Evolutionary conservation across 2,329 filamentous ascomycete genomes (phyloP).

Genomic region (Didymella lethalis): DNA sequence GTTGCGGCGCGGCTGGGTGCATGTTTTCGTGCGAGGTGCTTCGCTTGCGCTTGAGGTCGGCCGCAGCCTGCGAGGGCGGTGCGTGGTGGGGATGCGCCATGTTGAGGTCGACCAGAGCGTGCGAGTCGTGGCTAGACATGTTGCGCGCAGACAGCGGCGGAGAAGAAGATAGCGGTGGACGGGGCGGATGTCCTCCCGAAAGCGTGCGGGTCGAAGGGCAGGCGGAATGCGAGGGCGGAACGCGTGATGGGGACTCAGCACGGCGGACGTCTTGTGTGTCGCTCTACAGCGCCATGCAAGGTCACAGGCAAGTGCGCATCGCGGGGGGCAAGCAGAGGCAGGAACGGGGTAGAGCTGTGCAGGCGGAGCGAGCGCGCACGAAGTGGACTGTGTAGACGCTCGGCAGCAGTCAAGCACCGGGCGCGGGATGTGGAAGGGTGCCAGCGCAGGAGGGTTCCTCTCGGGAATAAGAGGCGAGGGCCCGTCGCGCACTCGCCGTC

Average conservation of each 20-base stretch:
- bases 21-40: constrained; percentile 51
- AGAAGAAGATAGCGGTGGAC: constrained; percentile 28
- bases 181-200: constrained; percentile 23
- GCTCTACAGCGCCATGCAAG: constrained; percentile 20
- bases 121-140: constrained; percentile 37
- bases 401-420: constrained; percentile 18
- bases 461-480: background rate
- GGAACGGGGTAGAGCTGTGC: constrained; percentile 7
- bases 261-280: constrained; percentile 13
- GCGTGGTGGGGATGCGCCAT: constrained; percentile 39
- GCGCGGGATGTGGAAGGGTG: constrained; percentile 6
- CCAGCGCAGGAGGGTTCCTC: constrained; percentile 7
- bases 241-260: constrained; percentile 23
- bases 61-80: constrained; percentile 20
- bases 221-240: constrained; percentile 28
- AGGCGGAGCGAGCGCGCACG: constrained; percentile 10
- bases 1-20: constrained; percentile 47
- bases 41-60: constrained; percentile 58
- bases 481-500: background rate
- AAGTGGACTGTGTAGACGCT: constrained; percentile 14
- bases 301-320: constrained; percentile 15
- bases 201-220: constrained; percentile 21
- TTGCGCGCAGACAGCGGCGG: constrained; percentile 28
- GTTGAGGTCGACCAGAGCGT: constrained; percentile 29
- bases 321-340: constrained; percentile 23